Percentiles rank a stretch among this genome's conserved stretches.
Evolutionary conservation across 1,284 basidiomycete species (phyloP).

Genomic region (Heterobasidion occidentale): DNA sequence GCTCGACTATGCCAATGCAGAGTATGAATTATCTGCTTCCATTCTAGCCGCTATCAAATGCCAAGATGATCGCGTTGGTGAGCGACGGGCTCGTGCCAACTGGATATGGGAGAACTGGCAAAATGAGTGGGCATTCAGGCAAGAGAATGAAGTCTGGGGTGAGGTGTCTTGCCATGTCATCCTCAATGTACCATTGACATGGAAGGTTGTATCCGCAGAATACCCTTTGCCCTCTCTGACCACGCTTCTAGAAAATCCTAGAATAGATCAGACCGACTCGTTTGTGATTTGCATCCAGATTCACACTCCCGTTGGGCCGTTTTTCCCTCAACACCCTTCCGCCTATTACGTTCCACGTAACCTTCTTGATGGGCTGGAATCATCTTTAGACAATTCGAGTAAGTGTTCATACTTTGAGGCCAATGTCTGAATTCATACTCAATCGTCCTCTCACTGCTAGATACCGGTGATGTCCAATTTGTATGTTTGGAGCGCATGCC

Average conservation of each 20-base stretch:
- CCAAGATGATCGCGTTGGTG: constrained; percentile 50
- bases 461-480: constrained; percentile 53
- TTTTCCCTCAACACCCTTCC: constrained; percentile 59
- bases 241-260: constrained; percentile 47
- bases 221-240: constrained; percentile 61
- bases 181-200: constrained; percentile 2
- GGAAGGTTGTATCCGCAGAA: constrained; percentile 28
- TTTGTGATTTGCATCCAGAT: constrained; percentile 67
- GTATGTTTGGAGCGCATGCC: constrained; percentile 58
- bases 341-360: constrained; percentile 56
- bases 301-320: constrained; percentile 57
- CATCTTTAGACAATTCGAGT: constrained; percentile 60
- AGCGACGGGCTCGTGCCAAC: constrained; percentile 55
- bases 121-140: constrained; percentile 56
- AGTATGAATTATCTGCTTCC: constrained; percentile 53
- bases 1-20: constrained; percentile 48
- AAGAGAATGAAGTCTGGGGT: constrained; percentile 70
- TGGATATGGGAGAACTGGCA: constrained; percentile 71
- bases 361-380: constrained; percentile 52
- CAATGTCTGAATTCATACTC: constrained; percentile 7
- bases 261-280: constrained; percentile 53
- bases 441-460: constrained; percentile 15
- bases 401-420: constrained; percentile 16
- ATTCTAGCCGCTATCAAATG: constrained; percentile 72
- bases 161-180: constrained; percentile 9